Evolutionary conservation across 306 rosid species (phyloP).

Genomic region (Elaeagnus macrophylla): DNA sequence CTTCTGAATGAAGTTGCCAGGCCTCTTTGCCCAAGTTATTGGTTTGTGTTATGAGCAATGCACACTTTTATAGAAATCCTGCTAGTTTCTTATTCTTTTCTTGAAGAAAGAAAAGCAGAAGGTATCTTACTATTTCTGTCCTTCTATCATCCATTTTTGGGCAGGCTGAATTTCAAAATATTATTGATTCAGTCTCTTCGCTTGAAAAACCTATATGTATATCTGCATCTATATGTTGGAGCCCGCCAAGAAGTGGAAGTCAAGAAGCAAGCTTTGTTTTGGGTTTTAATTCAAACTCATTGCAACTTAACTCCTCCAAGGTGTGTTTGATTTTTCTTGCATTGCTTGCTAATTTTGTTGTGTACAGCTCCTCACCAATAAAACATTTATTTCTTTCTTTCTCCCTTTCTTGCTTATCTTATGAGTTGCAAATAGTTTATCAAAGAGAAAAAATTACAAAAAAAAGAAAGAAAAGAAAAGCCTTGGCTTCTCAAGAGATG

Average conservation of each 20-base stretch:
- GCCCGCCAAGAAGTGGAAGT: conserved; percentile 50
- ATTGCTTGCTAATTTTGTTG: background rate
- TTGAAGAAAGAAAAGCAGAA: background rate
- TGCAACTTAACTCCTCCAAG: conserved; percentile 81
- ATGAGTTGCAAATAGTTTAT: too few species aligned
- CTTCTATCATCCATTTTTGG: conserved; percentile 9
- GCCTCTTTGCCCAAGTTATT: too few species aligned
- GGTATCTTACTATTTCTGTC: background rate
- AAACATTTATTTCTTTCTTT: too few species aligned
- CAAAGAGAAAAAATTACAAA: too few species aligned
- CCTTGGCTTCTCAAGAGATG: too few species aligned
- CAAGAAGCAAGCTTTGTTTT: conserved; percentile 62
- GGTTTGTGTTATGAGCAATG: too few species aligned
- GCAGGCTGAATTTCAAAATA: conserved; percentile 93
- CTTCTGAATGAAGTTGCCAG: too few species aligned
- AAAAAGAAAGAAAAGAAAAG: too few species aligned
- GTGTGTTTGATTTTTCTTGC: conserved; percentile 25
- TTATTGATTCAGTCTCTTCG: conserved; percentile 63
- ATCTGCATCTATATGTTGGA: conserved; percentile 84
- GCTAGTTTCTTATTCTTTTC: background rate
- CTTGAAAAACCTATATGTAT: conserved; percentile 57
- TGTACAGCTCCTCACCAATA: background rate
- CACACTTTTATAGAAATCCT: too few species aligned
- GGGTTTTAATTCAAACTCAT: conserved; percentile 65
- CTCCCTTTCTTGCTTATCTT: too few species aligned